Percentiles rank a stretch among this genome's conserved stretches.
Evolutionary conservation across 352 stramenopile genomes (phyloP).

Genomic region (Globisporangium irregulare): DNA sequence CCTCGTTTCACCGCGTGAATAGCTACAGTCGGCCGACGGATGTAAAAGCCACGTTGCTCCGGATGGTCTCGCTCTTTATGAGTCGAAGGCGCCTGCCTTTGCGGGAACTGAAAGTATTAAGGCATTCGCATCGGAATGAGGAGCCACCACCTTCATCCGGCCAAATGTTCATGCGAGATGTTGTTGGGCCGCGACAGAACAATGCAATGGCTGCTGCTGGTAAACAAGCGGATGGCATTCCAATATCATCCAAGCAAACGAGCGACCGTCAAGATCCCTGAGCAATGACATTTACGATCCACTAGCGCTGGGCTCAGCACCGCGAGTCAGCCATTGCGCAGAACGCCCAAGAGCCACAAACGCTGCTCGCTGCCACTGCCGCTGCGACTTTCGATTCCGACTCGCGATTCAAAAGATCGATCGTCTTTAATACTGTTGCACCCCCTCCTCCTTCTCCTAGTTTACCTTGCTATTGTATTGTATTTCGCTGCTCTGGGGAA

Average conservation of each 20-base stretch:
- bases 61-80: conserved; percentile 2
- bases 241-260: neutral
- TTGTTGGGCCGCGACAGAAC: neutral
- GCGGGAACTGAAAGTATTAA: neutral
- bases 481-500: neutral
- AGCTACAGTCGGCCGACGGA: neutral
- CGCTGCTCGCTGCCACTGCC: neutral
- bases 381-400: neutral
- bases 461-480: neutral
- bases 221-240: neutral
- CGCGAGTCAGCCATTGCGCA: neutral
- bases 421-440: neutral
- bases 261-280: neutral
- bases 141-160: neutral
- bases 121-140: neutral
- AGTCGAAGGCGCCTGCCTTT: neutral
- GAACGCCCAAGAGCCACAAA: neutral
- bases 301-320: neutral
- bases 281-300: neutral
- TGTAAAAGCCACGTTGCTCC: conserved; percentile 11
- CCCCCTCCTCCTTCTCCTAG: too few relatives aligned
- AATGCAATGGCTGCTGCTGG: neutral
- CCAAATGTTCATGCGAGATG: neutral
- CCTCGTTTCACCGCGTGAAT: neutral
- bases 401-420: neutral